Evolutionary conservation across 2,329 filamentous ascomycete species (phyloP).

Genomic region (Acephala macrosclerotiorum): DNA sequence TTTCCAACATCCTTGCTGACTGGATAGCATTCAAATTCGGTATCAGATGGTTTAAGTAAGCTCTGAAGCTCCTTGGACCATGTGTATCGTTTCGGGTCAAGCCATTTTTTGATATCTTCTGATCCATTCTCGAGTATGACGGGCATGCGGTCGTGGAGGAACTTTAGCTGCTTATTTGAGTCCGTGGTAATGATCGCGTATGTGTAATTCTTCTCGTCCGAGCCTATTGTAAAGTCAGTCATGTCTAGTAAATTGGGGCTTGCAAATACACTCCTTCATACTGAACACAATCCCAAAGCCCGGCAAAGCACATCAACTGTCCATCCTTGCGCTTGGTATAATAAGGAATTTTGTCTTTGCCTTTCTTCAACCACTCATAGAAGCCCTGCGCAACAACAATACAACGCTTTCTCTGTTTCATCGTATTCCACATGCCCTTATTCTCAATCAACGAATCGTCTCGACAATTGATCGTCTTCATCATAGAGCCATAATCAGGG

Average conservation of each 20-base stretch:
- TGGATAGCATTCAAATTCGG: slow-evolving; percentile 83
- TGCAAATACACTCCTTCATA: slow-evolving; percentile 68
- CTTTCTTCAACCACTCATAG: slow-evolving; percentile 92
- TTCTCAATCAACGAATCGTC: slow-evolving; percentile 82
- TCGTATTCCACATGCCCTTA: slow-evolving; percentile 87
- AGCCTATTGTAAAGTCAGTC: slow-evolving; percentile 48
- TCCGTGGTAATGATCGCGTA: slow-evolving; percentile 95
- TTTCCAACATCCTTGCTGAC: slow-evolving; percentile 92
- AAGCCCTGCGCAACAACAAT: slow-evolving; percentile 91
- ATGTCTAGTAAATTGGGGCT: background rate
- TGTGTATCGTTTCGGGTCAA: slow-evolving; percentile 73
- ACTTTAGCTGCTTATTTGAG: slow-evolving; percentile 81
- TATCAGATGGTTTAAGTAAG: slow-evolving; percentile 79
- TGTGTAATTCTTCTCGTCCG: slow-evolving; percentile 77
- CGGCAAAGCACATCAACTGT: slow-evolving; percentile 82
- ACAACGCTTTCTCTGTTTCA: slow-evolving; percentile 91
- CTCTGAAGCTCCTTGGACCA: slow-evolving; percentile 84
- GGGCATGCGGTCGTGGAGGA: slow-evolving; percentile 95
- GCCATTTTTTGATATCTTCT: slow-evolving; percentile 74
- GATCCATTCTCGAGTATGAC: slow-evolving; percentile 85
- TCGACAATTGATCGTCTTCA: slow-evolving; percentile 95
- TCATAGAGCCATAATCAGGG: slow-evolving; percentile 76
- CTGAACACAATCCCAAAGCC: slow-evolving; percentile 87
- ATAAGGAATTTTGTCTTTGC: slow-evolving; percentile 84
- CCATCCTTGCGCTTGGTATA: slow-evolving; percentile 85